These are phyloP conservation scores for Hortaea sp. DNA, from an alignment of 2,329 filamentous ascomycete species.

Conservation along the genomic window DNA sequence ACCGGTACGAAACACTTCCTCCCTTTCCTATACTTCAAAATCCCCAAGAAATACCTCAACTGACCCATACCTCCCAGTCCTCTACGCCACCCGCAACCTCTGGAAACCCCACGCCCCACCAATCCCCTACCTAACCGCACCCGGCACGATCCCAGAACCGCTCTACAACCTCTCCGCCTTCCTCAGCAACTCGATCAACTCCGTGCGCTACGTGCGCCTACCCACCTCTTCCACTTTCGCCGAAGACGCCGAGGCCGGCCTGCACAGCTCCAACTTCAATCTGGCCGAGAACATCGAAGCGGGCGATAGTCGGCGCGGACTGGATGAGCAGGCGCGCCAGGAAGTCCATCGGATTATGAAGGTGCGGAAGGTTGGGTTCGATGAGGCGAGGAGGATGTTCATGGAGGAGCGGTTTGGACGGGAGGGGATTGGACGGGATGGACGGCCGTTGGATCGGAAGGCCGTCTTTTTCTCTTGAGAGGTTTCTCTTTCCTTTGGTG, in stretches of 20 bases:
- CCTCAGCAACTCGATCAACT: slow-evolving; percentile 28
- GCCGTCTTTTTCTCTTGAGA: slow-evolving; percentile 77
- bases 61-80: slow-evolving; percentile 35
- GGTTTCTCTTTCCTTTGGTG: not conserved
- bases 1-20: slow-evolving; percentile 46
- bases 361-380: slow-evolving; percentile 68
- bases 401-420: slow-evolving; percentile 79
- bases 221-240: slow-evolving; percentile 59
- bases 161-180: slow-evolving; percentile 41
- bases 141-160: slow-evolving; percentile 40
- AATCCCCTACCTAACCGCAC: slow-evolving; percentile 42
- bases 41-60: not conserved
- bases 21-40: not conserved
- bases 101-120: slow-evolving; percentile 63
- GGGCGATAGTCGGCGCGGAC: slow-evolving; percentile 67
- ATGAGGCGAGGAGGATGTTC: slow-evolving; percentile 78
- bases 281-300: slow-evolving; percentile 68
- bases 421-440: slow-evolving; percentile 82
- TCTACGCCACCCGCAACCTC: slow-evolving; percentile 68
- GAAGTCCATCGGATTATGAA: slow-evolving; percentile 90
- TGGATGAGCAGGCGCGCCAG: slow-evolving; percentile 70
- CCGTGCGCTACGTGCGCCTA: slow-evolving; percentile 55
- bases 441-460: slow-evolving; percentile 80
- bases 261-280: slow-evolving; percentile 76
- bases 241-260: slow-evolving; percentile 76